These are phyloP conservation scores for Phytophthora europaea DNA, from an alignment of 352 stramenopile genomes.

Conservation along the genomic window DNA sequence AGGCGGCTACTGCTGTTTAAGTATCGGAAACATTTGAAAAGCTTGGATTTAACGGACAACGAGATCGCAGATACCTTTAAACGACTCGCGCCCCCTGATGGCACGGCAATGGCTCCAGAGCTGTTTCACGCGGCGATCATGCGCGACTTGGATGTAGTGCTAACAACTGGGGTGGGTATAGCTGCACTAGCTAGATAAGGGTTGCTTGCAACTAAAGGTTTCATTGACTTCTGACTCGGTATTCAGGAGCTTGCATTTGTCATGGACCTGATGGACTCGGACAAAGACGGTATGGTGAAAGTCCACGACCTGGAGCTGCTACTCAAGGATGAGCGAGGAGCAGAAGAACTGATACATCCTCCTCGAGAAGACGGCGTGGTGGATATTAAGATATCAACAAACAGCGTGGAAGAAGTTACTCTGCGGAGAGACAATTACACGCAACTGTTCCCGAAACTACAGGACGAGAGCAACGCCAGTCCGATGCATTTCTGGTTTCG, in stretches of 20 bases:
- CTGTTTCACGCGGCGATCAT: constrained; percentile 72
- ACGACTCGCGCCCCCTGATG: constrained; percentile 49
- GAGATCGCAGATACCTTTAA: constrained; percentile 84
- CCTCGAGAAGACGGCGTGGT: constrained; percentile 60
- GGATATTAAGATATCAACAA: constrained; percentile 71
- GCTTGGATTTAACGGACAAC: constrained; percentile 75
- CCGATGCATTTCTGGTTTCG: constrained; percentile 77
- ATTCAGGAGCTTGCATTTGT: constrained; percentile 70
- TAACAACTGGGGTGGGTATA: constrained; percentile 76
- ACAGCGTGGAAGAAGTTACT: constrained; percentile 68
- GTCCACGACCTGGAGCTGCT: constrained; percentile 78
- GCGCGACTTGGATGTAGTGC: constrained; percentile 77
- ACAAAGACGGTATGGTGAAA: constrained; percentile 75
- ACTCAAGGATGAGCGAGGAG: constrained; percentile 70
- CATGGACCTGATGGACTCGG: constrained; percentile 73
- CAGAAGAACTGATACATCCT: constrained; percentile 63
- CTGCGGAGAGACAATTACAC: constrained; percentile 67
- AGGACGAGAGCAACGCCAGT: constrained; percentile 50
- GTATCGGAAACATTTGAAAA: constrained; percentile 71
- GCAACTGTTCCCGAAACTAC: constrained; percentile 64
- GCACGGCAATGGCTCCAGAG: constrained; percentile 57
- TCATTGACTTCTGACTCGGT: not conserved
- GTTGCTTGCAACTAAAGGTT: not conserved
- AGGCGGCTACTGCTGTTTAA: constrained; percentile 84
- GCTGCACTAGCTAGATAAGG: not conserved